Evolutionary conservation across 805 yeast genomes (phyloP).

Genomic region (Starmerella floris): DNA sequence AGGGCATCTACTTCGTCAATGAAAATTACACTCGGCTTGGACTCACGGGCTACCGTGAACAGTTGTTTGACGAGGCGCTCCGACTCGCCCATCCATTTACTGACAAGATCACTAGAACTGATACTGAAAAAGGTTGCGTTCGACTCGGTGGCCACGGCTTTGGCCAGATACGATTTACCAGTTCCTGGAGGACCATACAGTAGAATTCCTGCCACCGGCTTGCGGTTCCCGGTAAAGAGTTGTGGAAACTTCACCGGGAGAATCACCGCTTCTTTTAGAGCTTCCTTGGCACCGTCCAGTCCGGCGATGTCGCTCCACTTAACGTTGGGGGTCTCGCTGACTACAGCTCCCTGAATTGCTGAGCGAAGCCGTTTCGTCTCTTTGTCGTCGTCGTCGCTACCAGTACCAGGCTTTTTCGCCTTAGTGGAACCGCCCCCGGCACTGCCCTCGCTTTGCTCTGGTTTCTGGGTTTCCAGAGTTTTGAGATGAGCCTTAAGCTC

Average conservation of each 20-base stretch:
- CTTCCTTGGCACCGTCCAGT: slow-evolving; percentile 86
- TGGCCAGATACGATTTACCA: slow-evolving; percentile 91
- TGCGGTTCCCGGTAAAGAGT: slow-evolving; percentile 82
- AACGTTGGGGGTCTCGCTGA: slow-evolving; percentile 84
- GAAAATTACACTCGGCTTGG: slow-evolving; percentile 87
- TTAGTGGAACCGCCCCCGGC: slow-evolving; percentile 45
- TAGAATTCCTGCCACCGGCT: slow-evolving; percentile 82
- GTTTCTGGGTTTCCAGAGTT: slow-evolving; percentile 34
- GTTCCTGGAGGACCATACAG: slow-evolving; percentile 94
- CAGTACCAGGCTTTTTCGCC: slow-evolving; percentile 33
- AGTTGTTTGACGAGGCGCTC: slow-evolving; percentile 91
- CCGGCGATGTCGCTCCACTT: slow-evolving; percentile 96
- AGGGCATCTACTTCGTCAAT: slow-evolving; percentile 97
- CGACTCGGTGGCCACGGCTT: slow-evolving; percentile 98
- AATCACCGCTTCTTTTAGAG: slow-evolving; percentile 92
- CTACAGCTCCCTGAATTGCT: slow-evolving; percentile 81
- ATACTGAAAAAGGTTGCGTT: slow-evolving; percentile 93
- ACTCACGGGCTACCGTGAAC: slow-evolving; percentile 91
- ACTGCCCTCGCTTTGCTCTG: slow-evolving; percentile 21
- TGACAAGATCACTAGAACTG: slow-evolving; percentile 87
- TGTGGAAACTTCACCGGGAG: slow-evolving; percentile 95
- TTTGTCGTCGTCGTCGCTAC: slow-evolving; percentile 53
- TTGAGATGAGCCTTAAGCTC: slow-evolving; percentile 82
- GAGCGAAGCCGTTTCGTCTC: slow-evolving; percentile 83
- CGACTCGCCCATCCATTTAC: slow-evolving; percentile 99